Evolutionary conservation across 1,284 basidiomycete genomes (phyloP).

Genomic region (Bjerkandera adusta): DNA sequence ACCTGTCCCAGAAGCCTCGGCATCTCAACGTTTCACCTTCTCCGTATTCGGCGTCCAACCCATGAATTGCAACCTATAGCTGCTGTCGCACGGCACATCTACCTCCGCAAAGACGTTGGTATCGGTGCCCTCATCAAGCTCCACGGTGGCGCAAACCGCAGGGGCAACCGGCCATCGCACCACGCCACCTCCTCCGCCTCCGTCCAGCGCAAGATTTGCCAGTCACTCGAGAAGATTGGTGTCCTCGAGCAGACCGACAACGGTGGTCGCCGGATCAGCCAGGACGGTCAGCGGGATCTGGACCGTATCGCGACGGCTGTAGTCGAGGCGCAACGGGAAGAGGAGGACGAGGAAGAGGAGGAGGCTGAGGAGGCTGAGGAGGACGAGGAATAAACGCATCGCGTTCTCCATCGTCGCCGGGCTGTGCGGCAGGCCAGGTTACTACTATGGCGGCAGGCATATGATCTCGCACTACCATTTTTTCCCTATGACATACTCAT

Average conservation of each 20-base stretch:
- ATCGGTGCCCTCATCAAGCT: constrained; percentile 96
- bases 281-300: constrained; percentile 97
- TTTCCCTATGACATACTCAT: constrained; percentile 16
- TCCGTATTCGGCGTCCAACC: not conserved
- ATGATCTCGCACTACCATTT: constrained; percentile 16
- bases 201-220: constrained; percentile 90
- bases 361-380: constrained; percentile 80
- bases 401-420: not conserved
- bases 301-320: constrained; percentile 99
- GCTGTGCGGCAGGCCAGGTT: constrained; percentile 10
- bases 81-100: constrained; percentile 98
- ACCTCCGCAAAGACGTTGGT: constrained; percentile 99
- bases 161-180: constrained; percentile 94
- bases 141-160: constrained; percentile 94
- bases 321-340: constrained; percentile 84
- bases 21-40: not conserved
- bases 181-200: constrained; percentile 87
- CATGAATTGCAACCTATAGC: constrained; percentile 45
- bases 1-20: not conserved
- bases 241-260: constrained; percentile 94
- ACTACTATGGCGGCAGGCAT: constrained; percentile 12
- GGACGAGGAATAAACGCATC: constrained; percentile 42
- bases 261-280: constrained; percentile 94
- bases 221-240: constrained; percentile 98
- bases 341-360: constrained; percentile 85